Evolutionary conservation across 805 yeast genomes (phyloP), one percentile per base, ranked within the genome.

Genomic region (Huiozyma sinensis): DNA sequence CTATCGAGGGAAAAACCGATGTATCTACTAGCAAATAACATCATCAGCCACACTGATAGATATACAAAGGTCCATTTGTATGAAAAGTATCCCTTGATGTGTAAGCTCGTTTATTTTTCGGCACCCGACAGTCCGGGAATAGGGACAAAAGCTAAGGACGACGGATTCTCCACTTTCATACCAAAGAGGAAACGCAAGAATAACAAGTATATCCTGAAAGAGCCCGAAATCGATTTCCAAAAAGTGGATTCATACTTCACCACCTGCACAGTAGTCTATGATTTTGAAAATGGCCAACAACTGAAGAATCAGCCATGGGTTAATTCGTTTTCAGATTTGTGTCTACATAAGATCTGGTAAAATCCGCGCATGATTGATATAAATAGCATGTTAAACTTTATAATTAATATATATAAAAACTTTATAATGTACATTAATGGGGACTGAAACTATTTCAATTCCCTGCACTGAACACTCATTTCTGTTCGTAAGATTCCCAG

Each of bases 401-500:
- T 12, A 29, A 24, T 35, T 27, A 11, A 37, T 32, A 30, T 38
- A 42, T 34, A 42, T 13, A 37, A 33, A 36, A 9, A 32, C 6
- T 34, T 32, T 12, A 40, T 37, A 37, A 40, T 40, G 7, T 41
- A 39, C 30, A 36, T 28, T 28, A 27, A n/a, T 30, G 24, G 24
- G 24, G 24, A 17, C 24, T 17, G 24, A 17, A 17, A 17, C 24
- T 17, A 4, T 27, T 8, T 36, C 6, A 29, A 36, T 6, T 28
- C 29, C 11, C 8, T n/a, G n/a, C 29, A 28, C 17, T 36, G 3
- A 31, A 9, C 9, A 31, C n/a, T 31, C 33, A 31, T 36, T 42
- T 36, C 24, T 43, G 42, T 63, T 73, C 79, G 66, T 83, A 90
- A 54, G 75, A 71, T 60, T 87, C 97, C 99, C 99, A 92, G 76